These are phyloP conservation scores for Keithomyces neogunnii DNA, from an alignment of 2,329 filamentous ascomycete genomes.

Conservation along the genomic window DNA sequence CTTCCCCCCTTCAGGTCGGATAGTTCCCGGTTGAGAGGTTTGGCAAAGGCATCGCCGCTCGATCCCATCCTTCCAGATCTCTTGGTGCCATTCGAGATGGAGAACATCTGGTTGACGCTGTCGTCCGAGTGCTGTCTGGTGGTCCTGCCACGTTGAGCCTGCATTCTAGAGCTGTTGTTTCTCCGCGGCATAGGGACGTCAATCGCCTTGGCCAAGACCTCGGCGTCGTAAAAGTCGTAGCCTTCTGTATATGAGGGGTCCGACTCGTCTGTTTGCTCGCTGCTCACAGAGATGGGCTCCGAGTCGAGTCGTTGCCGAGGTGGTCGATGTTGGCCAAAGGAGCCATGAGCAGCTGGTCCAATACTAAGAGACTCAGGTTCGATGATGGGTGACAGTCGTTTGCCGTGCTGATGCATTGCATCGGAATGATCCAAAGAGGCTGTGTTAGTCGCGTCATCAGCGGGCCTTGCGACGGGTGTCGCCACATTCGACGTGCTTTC, in stretches of 20 bases:
- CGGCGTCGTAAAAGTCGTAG: slow-evolving; percentile 58
- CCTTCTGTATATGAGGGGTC: slow-evolving; percentile 48
- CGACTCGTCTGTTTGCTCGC: slow-evolving; percentile 38
- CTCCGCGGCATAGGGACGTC: slow-evolving; percentile 39
- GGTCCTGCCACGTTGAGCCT: slow-evolving; percentile 18
- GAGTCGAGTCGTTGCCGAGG: slow-evolving; percentile 41
- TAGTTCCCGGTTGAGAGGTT: slow-evolving; percentile 18
- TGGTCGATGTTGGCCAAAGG: slow-evolving; percentile 18
- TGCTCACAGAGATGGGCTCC: slow-evolving; percentile 39
- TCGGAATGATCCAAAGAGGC: slow-evolving; percentile 8
- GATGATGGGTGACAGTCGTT: slow-evolving; percentile 36
- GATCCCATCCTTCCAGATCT: slow-evolving; percentile 10
- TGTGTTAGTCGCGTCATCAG: slow-evolving; percentile 24
- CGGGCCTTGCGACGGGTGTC: slow-evolving; percentile 49
- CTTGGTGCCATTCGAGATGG: slow-evolving; percentile 41
- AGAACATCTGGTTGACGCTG: slow-evolving; percentile 51
- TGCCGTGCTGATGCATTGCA: slow-evolving; percentile 22
- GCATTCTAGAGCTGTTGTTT: slow-evolving; percentile 25
- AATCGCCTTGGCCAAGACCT: slow-evolving; percentile 42
- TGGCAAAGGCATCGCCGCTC: slow-evolving; percentile 14
- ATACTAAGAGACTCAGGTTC: slow-evolving; percentile 43
- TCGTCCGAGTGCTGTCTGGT: slow-evolving; percentile 48
- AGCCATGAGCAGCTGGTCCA: slow-evolving; percentile 36
- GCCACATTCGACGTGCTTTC: slow-evolving; percentile 56
- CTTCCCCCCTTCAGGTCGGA: slow-evolving; percentile 20